Conservation (phyloP, 2,329 filamentous ascomycete genomes). For the Xylaria sp. region DNA sequence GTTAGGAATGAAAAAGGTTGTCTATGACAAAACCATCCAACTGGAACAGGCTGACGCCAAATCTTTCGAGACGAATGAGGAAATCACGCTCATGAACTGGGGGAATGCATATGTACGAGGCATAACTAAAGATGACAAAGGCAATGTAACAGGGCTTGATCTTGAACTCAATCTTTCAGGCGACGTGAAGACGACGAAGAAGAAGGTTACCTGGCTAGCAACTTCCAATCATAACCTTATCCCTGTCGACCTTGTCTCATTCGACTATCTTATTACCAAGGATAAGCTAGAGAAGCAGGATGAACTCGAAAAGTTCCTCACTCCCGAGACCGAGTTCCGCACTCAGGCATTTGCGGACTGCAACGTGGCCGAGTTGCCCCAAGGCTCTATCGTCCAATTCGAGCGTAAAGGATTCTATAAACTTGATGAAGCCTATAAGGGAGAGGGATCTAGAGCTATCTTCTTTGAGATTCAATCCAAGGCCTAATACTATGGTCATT, state of each 20-base stretch:
- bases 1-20: not conserved
- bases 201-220: conserved; percentile 93
- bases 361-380: conserved; percentile 16
- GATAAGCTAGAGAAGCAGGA: conserved; percentile 87
- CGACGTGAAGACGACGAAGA: conserved; percentile 87
- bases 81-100: conserved; percentile 1
- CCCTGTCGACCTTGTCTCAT: conserved; percentile 84
- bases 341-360: conserved; percentile 22
- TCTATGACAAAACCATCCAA: not conserved
- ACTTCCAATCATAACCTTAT: conserved; percentile 76
- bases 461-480: conserved; percentile 27
- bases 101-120: not conserved
- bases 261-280: conserved; percentile 91
- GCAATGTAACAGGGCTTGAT: conserved; percentile 62
- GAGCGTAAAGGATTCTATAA: conserved; percentile 30
- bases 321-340: conserved; percentile 67
- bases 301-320: conserved; percentile 81
- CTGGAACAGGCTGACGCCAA: not conserved
- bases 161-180: conserved; percentile 71
- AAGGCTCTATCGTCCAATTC: conserved; percentile 22
- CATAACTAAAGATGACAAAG: not conserved
- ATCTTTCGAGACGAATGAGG: not conserved
- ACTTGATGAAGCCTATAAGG: conserved; percentile 23
- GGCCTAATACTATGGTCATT: not conserved
- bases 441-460: conserved; percentile 14